Base-by-base conservation (phyloP, 106 monocot species). In the Acorus gramineus region DNA sequence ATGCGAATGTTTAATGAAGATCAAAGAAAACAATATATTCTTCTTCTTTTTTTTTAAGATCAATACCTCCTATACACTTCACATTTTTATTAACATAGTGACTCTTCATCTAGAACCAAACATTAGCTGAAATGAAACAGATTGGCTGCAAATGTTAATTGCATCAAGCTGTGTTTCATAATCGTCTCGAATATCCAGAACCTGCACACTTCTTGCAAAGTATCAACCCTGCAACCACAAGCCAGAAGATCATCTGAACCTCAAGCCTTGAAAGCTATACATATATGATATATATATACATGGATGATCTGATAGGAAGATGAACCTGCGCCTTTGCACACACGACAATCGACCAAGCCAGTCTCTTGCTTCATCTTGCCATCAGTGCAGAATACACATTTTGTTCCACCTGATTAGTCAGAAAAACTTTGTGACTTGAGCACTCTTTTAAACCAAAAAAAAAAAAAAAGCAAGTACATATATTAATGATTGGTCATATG, bases 281-380 rank as follows among this genome's bases (percentile, higher is more conserved):
- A 3, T 14, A 42, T 49, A 28, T 61, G 53, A 65, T 53, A 56
- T 4, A 3, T 28, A 54, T 28, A 28, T 28, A 28, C 1, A 28
- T 28, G 28, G 28, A 28, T 28, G 28, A 1, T 28, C 28, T 28
- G 28, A 28, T 6, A 7, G 52, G 8, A 6, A 10, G 52, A 52
- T 52, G 52, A 74, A 86, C 86, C 86, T 74, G 82, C 80, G 46
- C 89, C 94, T 81, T 82, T 94, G 82, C 94, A 94, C 48, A 89
- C 89, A 3, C 83, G 84, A 59, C 94, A 94, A 69, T 94, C 84
- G 46, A 90, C 84, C 52, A 84, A 57, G 4, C 89, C 86, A 8
- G 76, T 84, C 71, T 94, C 94, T 70, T 79, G 69, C 70, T 82
- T 84, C 93, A 94, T 94, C 71, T 94, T 89, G 42, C 94, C 94